Evolutionary conservation across 192 early-diverging fungal species (phyloP).

Genomic region (Chytriomyces confervae): DNA sequence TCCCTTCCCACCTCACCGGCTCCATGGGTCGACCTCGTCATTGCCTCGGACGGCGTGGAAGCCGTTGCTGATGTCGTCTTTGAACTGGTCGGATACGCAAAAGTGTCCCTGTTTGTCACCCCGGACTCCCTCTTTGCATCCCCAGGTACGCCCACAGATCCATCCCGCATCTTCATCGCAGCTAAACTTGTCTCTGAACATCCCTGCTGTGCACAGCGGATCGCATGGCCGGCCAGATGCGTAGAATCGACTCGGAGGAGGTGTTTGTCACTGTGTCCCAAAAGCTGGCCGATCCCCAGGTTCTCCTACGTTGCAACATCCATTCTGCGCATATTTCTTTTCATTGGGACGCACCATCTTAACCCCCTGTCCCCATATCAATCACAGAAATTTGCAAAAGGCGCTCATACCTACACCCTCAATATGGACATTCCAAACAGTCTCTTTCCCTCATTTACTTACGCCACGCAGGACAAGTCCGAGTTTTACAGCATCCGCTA

Average conservation of each 20-base stretch:
- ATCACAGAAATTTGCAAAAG: constrained; percentile 10
- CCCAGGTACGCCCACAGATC: background rate
- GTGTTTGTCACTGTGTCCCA: constrained; percentile 20
- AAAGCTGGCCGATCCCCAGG: constrained; percentile 30
- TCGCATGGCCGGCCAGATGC: background rate
- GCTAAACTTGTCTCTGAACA: background rate
- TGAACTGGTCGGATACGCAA: constrained; percentile 25
- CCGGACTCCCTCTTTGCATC: constrained; percentile 15
- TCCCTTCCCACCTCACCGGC: background rate
- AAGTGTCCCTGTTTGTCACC: constrained; percentile 10
- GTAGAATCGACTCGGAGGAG: constrained; percentile 17
- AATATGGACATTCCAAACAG: constrained; percentile 2
- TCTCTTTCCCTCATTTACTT: constrained; percentile 21
- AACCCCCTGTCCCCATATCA: background rate
- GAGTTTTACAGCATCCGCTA: constrained; percentile 27
- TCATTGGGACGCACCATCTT: background rate
- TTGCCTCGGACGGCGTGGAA: constrained; percentile 22
- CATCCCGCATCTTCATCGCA: background rate
- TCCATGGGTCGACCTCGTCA: constrained; percentile 26
- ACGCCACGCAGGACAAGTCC: constrained; percentile 20
- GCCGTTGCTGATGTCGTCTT: constrained; percentile 8
- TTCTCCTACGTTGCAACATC: background rate
- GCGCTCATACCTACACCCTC: constrained; percentile 26
- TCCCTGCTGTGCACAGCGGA: background rate
- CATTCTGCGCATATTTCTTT: background rate